Evolutionary conservation across 495 filamentous ascomycete genomes (phyloP).

Genomic region (Elaphomyces granulatus): DNA sequence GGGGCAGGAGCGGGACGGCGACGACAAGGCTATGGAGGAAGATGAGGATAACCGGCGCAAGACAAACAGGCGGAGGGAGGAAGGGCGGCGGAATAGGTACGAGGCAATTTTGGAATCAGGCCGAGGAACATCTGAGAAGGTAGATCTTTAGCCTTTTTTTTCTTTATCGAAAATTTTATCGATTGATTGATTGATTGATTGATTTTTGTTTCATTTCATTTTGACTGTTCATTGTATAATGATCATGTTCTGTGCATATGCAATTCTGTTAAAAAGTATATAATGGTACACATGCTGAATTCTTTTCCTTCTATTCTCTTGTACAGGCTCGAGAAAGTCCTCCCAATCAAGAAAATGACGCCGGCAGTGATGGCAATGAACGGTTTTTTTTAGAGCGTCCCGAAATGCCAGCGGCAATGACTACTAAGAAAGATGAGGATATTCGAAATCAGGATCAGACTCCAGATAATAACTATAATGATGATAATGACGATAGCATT

Average conservation of each 20-base stretch:
- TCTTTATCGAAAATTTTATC: too few species aligned
- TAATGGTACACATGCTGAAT: slow-evolving; percentile 27
- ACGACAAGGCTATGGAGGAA: slow-evolving; percentile 6
- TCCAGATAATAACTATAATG: slow-evolving; percentile 15
- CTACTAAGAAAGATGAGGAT: not conserved
- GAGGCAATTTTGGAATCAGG: slow-evolving; percentile 25
- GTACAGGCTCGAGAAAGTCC: slow-evolving; percentile 26
- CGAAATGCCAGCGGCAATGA: slow-evolving; percentile 26
- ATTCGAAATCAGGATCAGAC: slow-evolving; percentile 1
- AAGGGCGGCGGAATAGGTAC: slow-evolving; percentile 25
- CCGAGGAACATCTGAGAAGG: slow-evolving; percentile 27
- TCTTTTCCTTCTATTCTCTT: slow-evolving; percentile 19
- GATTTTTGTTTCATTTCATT: not conserved
- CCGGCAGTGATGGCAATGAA: slow-evolving; percentile 19
- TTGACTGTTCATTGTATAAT: slow-evolving; percentile 5
- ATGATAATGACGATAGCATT: slow-evolving; percentile 16
- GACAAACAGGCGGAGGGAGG: slow-evolving; percentile 26
- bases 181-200: slow-evolving; percentile 12
- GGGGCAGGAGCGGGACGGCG: slow-evolving; percentile 14
- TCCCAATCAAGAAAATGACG: slow-evolving; percentile 1
- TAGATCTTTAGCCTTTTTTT: slow-evolving; percentile 30
- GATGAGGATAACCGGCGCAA: slow-evolving; percentile 17
- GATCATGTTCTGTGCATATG: too few species aligned
- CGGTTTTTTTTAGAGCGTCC: slow-evolving; percentile 39
- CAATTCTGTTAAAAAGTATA: too few species aligned